These are phyloP conservation scores for Podaxis sp. DNA, from an alignment of 768 basidiomycete genomes.

Conservation along the genomic window DNA sequence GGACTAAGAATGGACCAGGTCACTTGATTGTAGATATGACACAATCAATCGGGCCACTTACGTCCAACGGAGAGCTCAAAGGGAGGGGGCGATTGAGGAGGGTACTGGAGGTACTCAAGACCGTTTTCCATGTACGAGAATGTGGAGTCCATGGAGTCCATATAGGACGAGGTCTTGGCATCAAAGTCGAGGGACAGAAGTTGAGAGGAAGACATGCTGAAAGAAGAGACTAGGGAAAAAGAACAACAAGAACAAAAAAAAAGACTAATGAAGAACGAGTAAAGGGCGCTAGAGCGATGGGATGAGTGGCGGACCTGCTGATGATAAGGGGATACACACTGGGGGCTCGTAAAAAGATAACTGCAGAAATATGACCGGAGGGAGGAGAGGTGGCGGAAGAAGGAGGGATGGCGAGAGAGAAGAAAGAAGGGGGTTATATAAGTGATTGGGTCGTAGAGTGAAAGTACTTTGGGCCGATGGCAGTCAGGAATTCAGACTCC, in stretches of 20 bases:
- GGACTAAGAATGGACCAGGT: constrained; percentile 34
- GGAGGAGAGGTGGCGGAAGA: constrained; percentile 31
- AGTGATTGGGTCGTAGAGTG: background rate
- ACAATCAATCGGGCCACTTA: constrained; percentile 31
- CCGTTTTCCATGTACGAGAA: constrained; percentile 48
- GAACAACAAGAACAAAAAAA: constrained; percentile 23
- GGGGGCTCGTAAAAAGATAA: constrained; percentile 25
- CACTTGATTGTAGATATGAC: constrained; percentile 10
- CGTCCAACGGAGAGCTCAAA: constrained; percentile 64
- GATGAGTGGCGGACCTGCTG: constrained; percentile 21
- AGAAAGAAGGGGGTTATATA: constrained; percentile 16
- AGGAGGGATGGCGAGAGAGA: constrained; percentile 22
- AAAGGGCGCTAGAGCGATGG: constrained; percentile 19
- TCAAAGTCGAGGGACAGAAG: constrained; percentile 46
- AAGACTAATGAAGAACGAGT: constrained; percentile 20
- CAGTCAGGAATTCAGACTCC: constrained; percentile 11
- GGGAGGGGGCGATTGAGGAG: constrained; percentile 47
- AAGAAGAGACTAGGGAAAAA: constrained; percentile 20
- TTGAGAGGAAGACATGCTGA: constrained; percentile 28
- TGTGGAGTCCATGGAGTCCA: constrained; percentile 39
- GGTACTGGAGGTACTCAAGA: constrained; percentile 68
- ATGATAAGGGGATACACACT: constrained; percentile 18
- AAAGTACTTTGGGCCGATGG: constrained; percentile 11
- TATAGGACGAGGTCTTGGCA: constrained; percentile 43
- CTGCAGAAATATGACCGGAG: constrained; percentile 6